These are phyloP conservation scores for Ogataea chonburiensis DNA, from an alignment of 805 yeast genomes.

Conservation along the genomic window DNA sequence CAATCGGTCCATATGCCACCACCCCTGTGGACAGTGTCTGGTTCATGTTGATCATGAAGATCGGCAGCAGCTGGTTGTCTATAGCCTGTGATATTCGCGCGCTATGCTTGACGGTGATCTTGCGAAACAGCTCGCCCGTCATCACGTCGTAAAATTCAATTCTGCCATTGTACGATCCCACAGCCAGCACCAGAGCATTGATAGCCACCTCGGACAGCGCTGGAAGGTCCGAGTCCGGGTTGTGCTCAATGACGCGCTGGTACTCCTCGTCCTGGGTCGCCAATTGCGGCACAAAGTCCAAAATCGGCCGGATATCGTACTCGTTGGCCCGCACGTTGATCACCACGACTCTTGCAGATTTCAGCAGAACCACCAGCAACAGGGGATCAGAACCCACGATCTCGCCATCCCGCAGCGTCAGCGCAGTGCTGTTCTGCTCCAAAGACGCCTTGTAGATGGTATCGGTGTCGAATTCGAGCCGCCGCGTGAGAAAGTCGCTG, in stretches of 20 bases:
- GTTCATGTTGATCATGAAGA: constrained; percentile 24
- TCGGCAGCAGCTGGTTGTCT: constrained; percentile 20
- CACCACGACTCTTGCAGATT: constrained; percentile 41
- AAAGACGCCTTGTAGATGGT: constrained; percentile 24
- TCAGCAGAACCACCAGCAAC: constrained; percentile 34
- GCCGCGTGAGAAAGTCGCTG: constrained; percentile 9
- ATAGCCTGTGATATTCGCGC: constrained; percentile 18
- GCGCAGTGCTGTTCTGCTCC: constrained; percentile 24
- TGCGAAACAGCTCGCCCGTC: constrained; percentile 42
- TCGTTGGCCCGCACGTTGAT: constrained; percentile 40
- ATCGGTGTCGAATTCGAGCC: constrained; percentile 9
- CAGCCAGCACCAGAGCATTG: constrained; percentile 31
- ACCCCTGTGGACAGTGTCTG: constrained; percentile 36
- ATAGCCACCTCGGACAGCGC: constrained; percentile 30
- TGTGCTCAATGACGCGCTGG: constrained; percentile 12
- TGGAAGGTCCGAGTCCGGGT: constrained; percentile 26
- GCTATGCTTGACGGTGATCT: constrained; percentile 22
- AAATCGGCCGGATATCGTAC: constrained; percentile 21
- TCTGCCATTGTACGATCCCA: constrained; percentile 45
- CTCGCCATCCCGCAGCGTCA: constrained; percentile 15
- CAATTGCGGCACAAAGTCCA: constrained; percentile 24
- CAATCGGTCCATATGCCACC: constrained; percentile 39
- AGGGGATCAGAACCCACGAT: constrained; percentile 34
- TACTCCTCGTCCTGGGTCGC: constrained; percentile 23
- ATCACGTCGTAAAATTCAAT: constrained; percentile 41